A percentile compares a stretch with the other conserved stretches of the same genome.
phyloP scores from a whole-genome alignment of 768 basidiomycete species.

The Tricholoma sp. region DNA sequence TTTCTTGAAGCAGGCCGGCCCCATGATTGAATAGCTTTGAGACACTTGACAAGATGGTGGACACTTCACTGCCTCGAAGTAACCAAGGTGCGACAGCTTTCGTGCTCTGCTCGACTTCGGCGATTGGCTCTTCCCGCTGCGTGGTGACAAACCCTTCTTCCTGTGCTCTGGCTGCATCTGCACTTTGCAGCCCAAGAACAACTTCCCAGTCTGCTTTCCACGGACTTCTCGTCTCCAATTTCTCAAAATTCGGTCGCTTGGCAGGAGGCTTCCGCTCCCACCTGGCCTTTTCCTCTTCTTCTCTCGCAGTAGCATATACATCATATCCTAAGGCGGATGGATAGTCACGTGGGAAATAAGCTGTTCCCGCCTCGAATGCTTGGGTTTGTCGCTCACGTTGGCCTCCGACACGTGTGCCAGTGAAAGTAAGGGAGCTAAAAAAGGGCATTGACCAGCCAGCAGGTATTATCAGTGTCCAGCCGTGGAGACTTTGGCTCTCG shows the following conservation, averaged over 20 bases:
- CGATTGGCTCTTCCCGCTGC: constrained; percentile 44
- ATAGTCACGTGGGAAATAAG: constrained; percentile 81
- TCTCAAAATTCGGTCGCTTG: constrained; percentile 71
- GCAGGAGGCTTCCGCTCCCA: constrained; percentile 87
- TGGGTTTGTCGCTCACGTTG: constrained; percentile 81
- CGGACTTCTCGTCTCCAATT: constrained; percentile 60
- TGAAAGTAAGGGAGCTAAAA: constrained; percentile 73
- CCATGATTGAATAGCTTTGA: constrained; percentile 34
- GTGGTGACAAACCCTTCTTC: constrained; percentile 44
- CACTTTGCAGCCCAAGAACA: constrained; percentile 48
- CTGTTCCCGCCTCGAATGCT: constrained; percentile 70
- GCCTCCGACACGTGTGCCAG: constrained; percentile 81
- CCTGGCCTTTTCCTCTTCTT: constrained; percentile 43
- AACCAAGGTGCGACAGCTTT: constrained; percentile 54
- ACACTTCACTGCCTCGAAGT: constrained; percentile 51
- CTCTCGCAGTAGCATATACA: constrained; percentile 42
- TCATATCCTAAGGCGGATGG: constrained; percentile 54
- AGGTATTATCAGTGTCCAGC: constrained; percentile 86
- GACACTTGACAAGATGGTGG: constrained; percentile 38
- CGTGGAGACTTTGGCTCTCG: constrained; percentile 52
- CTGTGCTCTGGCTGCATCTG: constrained; percentile 10
- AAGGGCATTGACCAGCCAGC: constrained; percentile 91
- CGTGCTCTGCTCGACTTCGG: constrained; percentile 13
- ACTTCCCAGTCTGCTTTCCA: constrained; percentile 76
- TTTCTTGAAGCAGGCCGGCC: constrained; percentile 40